Conservation (phyloP, 306 rosid species). For the Parietaria judaica region DNA sequence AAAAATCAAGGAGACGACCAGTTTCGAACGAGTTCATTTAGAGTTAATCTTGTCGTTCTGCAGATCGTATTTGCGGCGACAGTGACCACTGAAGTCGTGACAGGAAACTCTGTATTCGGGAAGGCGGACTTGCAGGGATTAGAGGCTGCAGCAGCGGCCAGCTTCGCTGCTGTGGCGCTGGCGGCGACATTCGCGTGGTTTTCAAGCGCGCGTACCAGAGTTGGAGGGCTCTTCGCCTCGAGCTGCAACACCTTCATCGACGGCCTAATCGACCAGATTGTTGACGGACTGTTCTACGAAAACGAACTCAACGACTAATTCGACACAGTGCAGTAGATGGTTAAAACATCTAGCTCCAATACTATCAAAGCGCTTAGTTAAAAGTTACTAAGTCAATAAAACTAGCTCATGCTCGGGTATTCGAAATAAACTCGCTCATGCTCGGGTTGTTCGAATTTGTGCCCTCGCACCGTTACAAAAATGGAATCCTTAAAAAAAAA, state of each 20-base stretch:
- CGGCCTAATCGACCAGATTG: constrained; percentile 68
- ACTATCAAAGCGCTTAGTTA: no score
- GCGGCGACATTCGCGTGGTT: constrained; percentile 78
- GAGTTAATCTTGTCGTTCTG: constrained; percentile 3
- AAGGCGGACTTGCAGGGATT: constrained; percentile 69
- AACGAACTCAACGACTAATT: constrained; percentile 40
- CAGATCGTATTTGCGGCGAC: constrained; percentile 81
- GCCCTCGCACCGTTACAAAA: no score
- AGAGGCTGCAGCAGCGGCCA: constrained; percentile 63
- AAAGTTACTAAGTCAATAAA: no score
- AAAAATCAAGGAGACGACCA: no score
- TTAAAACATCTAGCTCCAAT: no score
- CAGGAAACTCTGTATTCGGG: constrained; percentile 72
- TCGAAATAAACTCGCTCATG: no score
- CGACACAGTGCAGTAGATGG: constrained; percentile 13
- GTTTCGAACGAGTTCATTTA: no score
- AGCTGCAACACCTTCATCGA: constrained; percentile 67
- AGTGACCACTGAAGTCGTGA: constrained; percentile 53
- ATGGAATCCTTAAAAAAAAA: no score
- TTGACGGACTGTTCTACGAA: constrained; percentile 81
- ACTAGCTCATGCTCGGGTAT: no score
- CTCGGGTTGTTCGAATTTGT: no score
- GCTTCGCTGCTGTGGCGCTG: constrained; percentile 59
- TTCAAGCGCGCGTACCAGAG: constrained; percentile 59
- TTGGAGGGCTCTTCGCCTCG: constrained; percentile 54